These are phyloP conservation scores for Puccinia coronata DNA, from an alignment of 1,284 basidiomycete species.

Conservation along the genomic window DNA sequence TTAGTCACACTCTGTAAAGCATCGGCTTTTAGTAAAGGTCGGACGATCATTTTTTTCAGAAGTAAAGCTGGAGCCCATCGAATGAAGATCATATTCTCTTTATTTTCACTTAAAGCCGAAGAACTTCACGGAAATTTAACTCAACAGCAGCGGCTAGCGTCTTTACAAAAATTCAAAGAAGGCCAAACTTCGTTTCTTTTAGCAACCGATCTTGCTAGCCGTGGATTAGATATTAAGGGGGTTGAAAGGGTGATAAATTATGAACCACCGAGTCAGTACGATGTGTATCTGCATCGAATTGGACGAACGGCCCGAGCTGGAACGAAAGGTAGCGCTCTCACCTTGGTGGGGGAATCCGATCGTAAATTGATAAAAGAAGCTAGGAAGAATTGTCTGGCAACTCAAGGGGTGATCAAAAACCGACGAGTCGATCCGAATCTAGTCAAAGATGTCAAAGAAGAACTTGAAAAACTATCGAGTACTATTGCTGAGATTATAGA, in stretches of 20 bases:
- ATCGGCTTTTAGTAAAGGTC: slow-evolving; percentile 70
- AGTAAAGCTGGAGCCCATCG: slow-evolving; percentile 97
- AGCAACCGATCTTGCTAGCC: slow-evolving; percentile 89
- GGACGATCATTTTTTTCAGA: slow-evolving; percentile 87
- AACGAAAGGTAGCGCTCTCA: slow-evolving; percentile 88
- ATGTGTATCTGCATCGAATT: slow-evolving; percentile 93
- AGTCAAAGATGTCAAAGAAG: slow-evolving; percentile 71
- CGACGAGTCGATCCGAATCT: slow-evolving; percentile 82
- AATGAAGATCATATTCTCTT: slow-evolving; percentile 85
- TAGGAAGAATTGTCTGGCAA: slow-evolving; percentile 75
- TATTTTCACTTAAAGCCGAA: slow-evolving; percentile 81
- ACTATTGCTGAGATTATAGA: slow-evolving; percentile 79
- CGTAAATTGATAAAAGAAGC: slow-evolving; percentile 94
- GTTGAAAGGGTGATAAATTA: slow-evolving; percentile 68
- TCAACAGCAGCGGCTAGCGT: slow-evolving; percentile 86
- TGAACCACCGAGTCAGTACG: slow-evolving; percentile 91
- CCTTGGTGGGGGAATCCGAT: slow-evolving; percentile 92
- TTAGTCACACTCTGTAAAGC: slow-evolving; percentile 81
- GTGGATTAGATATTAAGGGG: slow-evolving; percentile 58
- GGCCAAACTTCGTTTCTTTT: slow-evolving; percentile 83
- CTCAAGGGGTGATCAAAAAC: slow-evolving; percentile 80
- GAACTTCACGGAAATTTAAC: slow-evolving; percentile 93
- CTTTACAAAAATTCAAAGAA: slow-evolving; percentile 82
- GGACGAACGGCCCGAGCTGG: slow-evolving; percentile 95
- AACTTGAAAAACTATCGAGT: slow-evolving; percentile 71